Percentiles rank a stretch among this genome's conserved stretches.
Conservation (phyloP, 208 protist species). For the Dictyostelium gargantuum region DNA sequence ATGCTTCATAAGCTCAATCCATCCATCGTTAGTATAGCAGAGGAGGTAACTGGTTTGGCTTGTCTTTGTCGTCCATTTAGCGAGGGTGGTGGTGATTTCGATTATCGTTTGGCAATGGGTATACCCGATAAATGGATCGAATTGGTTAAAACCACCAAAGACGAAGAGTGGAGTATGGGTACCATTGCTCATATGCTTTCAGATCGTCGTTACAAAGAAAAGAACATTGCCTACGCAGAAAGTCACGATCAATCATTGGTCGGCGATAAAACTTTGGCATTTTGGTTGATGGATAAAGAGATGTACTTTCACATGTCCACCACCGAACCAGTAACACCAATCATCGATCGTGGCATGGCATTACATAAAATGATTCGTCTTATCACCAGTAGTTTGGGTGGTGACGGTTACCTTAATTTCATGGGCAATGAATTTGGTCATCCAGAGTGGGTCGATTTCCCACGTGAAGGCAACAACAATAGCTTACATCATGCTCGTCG, state of each 20-base stretch:
- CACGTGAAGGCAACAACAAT: constrained; percentile 88
- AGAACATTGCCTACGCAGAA: constrained; percentile 89
- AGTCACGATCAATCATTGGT: constrained; percentile 94
- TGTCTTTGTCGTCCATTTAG: constrained; percentile 85
- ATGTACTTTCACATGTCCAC: constrained; percentile 87
- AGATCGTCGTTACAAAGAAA: constrained; percentile 88
- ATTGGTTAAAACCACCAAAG: constrained; percentile 83
- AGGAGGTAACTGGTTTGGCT: constrained; percentile 86
- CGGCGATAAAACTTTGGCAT: constrained; percentile 93
- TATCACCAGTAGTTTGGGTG: constrained; percentile 86
- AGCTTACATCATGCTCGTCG: constrained; percentile 85
- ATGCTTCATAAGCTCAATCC: constrained; percentile 61
- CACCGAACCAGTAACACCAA: constrained; percentile 52
- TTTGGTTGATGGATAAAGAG: constrained; percentile 94
- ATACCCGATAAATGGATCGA: constrained; percentile 92
- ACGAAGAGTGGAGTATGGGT: constrained; percentile 89
- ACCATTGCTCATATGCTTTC: constrained; percentile 84
- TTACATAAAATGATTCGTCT: constrained; percentile 90
- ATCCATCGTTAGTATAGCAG: constrained; percentile 84
- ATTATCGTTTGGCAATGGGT: constrained; percentile 90
- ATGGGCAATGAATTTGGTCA: constrained; percentile 96
- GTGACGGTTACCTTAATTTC: constrained; percentile 81
- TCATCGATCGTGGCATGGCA: constrained; percentile 87
- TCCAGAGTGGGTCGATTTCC: constrained; percentile 96
- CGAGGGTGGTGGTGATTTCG: constrained; percentile 93